These are phyloP conservation scores for Hyaloperonospora brassicae DNA, from an alignment of 352 stramenopile genomes.

Conservation along the genomic window DNA sequence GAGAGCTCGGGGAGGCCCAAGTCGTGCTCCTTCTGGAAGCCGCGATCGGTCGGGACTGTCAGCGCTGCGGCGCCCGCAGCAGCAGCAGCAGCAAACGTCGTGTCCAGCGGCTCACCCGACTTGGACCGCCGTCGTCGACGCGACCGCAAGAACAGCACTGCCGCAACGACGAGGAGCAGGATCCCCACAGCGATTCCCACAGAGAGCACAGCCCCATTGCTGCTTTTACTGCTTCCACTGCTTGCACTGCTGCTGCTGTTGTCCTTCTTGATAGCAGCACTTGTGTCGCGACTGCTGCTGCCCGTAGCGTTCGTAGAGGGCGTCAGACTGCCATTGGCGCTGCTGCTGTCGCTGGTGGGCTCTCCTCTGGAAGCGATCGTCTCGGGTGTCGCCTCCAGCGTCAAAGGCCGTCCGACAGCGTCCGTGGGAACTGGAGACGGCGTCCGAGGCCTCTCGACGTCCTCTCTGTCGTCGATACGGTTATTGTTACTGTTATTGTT, in stretches of 20 bases:
- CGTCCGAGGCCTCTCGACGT: too few species aligned
- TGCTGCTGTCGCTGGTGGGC: too few species aligned
- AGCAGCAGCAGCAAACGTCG: too few species aligned
- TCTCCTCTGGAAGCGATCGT: too few species aligned
- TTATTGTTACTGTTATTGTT: too few species aligned
- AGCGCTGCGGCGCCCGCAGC: conserved; percentile 10
- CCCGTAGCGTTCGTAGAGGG: too few species aligned
- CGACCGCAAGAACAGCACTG: conserved; percentile 19
- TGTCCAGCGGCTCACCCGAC: conserved; percentile 2
- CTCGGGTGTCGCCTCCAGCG: too few species aligned
- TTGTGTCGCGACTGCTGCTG: too few species aligned
- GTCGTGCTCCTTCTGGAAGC: conserved; percentile 26
- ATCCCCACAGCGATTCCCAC: conserved; percentile 27
- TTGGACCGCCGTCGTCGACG: conserved; percentile 14
- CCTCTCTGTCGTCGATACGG: too few species aligned
- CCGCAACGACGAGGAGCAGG: conserved; percentile 21
- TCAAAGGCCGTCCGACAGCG: too few species aligned
- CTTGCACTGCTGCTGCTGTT: conserved; percentile 2
- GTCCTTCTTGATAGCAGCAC: neutral
- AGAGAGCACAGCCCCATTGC: conserved; percentile 9
- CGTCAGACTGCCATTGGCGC: too few species aligned
- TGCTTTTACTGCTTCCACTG: neutral
- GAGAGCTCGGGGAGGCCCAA: conserved; percentile 35
- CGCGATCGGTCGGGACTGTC: conserved; percentile 18
- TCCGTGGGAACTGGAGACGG: too few species aligned